Base-by-base conservation (phyloP, 2,329 filamentous ascomycete species). In the Trichoderma afroharzianum region DNA sequence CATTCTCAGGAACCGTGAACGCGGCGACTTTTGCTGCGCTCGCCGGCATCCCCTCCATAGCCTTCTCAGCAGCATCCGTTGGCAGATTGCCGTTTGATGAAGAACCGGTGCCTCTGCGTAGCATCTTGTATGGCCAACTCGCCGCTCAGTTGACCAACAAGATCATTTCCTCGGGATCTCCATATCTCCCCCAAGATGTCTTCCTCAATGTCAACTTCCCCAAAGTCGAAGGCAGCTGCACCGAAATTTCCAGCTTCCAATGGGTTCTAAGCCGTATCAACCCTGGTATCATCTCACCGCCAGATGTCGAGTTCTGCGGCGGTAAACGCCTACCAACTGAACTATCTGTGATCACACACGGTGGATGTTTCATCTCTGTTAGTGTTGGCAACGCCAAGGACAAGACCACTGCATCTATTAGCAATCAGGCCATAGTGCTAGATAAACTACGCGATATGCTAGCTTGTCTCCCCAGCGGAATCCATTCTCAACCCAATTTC, bases 181-280 rank as follows among this genome's bases (percentile, higher is more conserved):
- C 91, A 0, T 92, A 91, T 76, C 83, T 93, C 4, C 90, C 91
- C 0, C 76, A 82, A 0, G 84, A 86, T 59, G 84, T 88, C 43
- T 92, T 85, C 78, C 84, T 93, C 36, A 93, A 93, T 74, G 90
- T 93, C 75, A 93, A 93, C 81, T 92, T 91, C 76, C 88, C 88
- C 6, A 79, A 83, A 71, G 85, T 88, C 2, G 79, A 81, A 6
- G 83, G 78, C 0, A 78, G 79, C 66, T 93, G 91, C 80, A 83
- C 81, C 14, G 81, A 82, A 26, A 78, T 85, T 0, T 80, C 81
- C 33, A 81, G 90, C 68, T 91, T 92, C 83, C 85, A 85, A 75
- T 93, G 88, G 79, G 87, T 93, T 5, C 80, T 93, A 36, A 89
- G 84, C 61, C 84, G 91, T 21, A 88, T 93, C 76, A 87, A 89